Evolutionary conservation across 768 basidiomycete genomes (phyloP).

Genomic region (Pleurotus sapidus): DNA sequence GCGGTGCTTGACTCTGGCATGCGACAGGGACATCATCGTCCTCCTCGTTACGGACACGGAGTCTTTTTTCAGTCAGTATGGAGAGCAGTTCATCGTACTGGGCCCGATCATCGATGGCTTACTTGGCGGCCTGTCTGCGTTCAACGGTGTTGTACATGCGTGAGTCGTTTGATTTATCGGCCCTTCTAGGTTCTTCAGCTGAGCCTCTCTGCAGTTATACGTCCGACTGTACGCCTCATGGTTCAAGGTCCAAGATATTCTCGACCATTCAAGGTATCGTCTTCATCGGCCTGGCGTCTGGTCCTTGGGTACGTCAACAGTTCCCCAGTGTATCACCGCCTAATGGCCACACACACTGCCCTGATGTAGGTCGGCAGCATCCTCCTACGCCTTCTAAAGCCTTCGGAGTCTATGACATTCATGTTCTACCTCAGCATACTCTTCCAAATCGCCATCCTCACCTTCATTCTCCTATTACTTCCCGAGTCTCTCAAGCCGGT

Average conservation of each 20-base stretch:
- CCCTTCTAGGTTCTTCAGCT: constrained; percentile 20
- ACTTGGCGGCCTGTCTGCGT: constrained; percentile 65
- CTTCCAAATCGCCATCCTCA: constrained; percentile 31
- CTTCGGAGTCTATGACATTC: constrained; percentile 53
- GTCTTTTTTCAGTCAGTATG: constrained; percentile 45
- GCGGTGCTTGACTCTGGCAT: constrained; percentile 1
- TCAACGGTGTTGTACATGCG: constrained; percentile 71
- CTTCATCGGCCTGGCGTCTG: constrained; percentile 74
- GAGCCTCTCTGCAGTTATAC: constrained; percentile 41
- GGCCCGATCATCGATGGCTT: constrained; percentile 81
- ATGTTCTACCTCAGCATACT: constrained; percentile 43
- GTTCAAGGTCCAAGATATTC: constrained; percentile 54
- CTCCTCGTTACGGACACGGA: constrained; percentile 69
- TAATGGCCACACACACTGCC: no score
- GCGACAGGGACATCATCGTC: constrained; percentile 69
- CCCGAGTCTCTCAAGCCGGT: constrained; percentile 49
- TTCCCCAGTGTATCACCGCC: not conserved
- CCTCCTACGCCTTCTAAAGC: constrained; percentile 38
- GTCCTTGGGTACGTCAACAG: constrained; percentile 64
- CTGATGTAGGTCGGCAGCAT: constrained; percentile 39
- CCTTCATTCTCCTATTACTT: constrained; percentile 42
- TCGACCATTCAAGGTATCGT: constrained; percentile 71
- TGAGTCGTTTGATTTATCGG: constrained; percentile 44
- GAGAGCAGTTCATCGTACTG: constrained; percentile 70
- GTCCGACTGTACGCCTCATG: constrained; percentile 50